Evolutionary conservation across 2,329 filamentous ascomycete species (phyloP), one percentile per base, ranked within the genome.

Genomic region (Pestalotiopsis sp.): DNA sequence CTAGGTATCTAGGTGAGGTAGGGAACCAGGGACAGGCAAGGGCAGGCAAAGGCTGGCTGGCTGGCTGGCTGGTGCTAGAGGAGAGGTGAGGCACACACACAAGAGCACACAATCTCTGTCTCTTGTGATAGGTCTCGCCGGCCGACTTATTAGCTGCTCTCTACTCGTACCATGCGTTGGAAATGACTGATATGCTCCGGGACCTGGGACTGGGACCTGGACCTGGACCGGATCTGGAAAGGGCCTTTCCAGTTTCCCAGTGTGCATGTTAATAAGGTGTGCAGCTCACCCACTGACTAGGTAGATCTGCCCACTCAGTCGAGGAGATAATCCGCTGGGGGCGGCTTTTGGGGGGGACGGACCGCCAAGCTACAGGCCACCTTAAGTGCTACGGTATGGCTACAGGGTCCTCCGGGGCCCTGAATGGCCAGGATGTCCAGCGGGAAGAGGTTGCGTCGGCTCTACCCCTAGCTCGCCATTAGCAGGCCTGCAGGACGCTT

Each of bases 381-480:
- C 31, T 36, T 36, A 9, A 6, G 31, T 36, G 31, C 31, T 36
- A 9, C 31, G 31, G 31, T 25, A 36, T 61, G 23, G 25, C 11
- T 61, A n/a, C 59, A 62, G 57, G 57, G 57, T 62, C 36, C n/a
- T 62, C 27, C 25, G n/a, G 38, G 31, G 13, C 14, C n/a, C 14
- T 62, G 59, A 36, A 36, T 27, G 25, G 59, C 59, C 20, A 62
- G 57, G 38, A 20, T 20, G 27, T 27, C 17, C 62, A 65, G 64
- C 56, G 63, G 52, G 52, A 64, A 64, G 61, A 60, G 62, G 61
- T 52, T 59, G 40, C 67, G 49, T 40, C 67, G 59, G 36, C 27
- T 62, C 27, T 13, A 40, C 20, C 59, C 59, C 31, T 20, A 40
- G 25, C 20, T n/a, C 25, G 27, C 31, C 38, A 62, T 52, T 52